Base-by-base conservation (phyloP, 2,329 filamentous ascomycete species). In the Didymella pinodella region DNA sequence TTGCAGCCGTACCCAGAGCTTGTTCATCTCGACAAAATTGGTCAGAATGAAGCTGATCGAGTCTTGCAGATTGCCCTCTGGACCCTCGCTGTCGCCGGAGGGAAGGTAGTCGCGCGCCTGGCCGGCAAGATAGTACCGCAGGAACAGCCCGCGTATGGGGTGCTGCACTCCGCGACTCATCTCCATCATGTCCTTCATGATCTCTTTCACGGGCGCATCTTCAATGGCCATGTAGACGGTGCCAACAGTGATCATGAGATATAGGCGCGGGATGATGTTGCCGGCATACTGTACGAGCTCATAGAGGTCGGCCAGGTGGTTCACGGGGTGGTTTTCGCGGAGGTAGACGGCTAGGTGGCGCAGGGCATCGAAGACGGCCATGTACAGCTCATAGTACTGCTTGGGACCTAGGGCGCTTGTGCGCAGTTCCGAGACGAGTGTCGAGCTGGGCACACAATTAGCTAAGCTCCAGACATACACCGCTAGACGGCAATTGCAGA, bases 111-210 rank as follows among this genome's bases (percentile, higher is more conserved):
- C 95, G 71, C 95, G 86, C 38, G 95, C 94, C 81, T 99, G 95
- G 36, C 95, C 94, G 25, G 92, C 95, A 50, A 99, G 86, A 75
- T 97, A 99, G 80, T 99, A 99, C 74, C 95, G 89, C 71, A 99
- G 81, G 77, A 99, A 99, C 54, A 99, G 84, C 18, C 95, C 95
- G 57, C 95, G 91, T 63, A 97, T 93, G 16, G 95, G 95, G 78
- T 99, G 95, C 75, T 99, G 95, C 22, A 99, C 93, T 56, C 95
- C 95, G 64, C 95, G 87, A 79, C 93, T 98, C 95, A 99, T 99
- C 79, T 99, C 95, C 95, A 99, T 99, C 95, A 99, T 99, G 78
- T 99, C 95, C 81, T 99, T 99, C 95, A 99, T 99, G 63, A 99
- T 92, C 82, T 99, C 95, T 81, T 99, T 99, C 68, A 99, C 95